Evolutionary conservation across 2,329 filamentous ascomycete species (phyloP), one percentile per base, ranked within the genome.

Genomic region (Microcyclospora pomicola): DNA sequence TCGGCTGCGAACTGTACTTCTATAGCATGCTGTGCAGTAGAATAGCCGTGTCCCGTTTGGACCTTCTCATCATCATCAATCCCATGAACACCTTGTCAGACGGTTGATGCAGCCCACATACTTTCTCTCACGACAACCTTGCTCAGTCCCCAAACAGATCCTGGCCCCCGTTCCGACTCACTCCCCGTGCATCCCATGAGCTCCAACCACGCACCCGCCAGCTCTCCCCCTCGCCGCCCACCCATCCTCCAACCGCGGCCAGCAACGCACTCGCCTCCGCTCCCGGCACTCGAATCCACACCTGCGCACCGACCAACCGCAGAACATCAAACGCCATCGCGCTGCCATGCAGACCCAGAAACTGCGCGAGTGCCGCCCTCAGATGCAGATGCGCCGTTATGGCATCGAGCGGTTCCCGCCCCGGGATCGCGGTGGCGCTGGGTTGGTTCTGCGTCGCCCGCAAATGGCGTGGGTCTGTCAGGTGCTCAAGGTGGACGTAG

Each of bases 241-340:
- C 61, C 72, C 77, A 85, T 1, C 77, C 75, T 3, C 77, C 75
- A 11, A 82, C 60, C 2, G 77, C 80, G 0, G 75, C 78, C 0
- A 76, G 64, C 38, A 85, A 72, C 1, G 69, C 65, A 1, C 62
- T 64, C 6, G 77, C 59, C 48, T 84, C 77, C 40, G 70, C 66
- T 5, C 68, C 62, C 5, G 79, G 77, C 7, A 83, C 56, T 13
- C 81, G 67, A 35, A 85, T 56, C 77, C 79, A 83, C 39, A 72
- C 72, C 34, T 74, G 65, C 5, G 52, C 49, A 1, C 62, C 66
- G 2, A 72, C 60, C 0, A 77, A 62, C 48, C 77, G 74, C 27
- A 88, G 67, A 14, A 87, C 73, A 52, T 88, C 83, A 39, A 86
- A 54, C 1, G 77, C 63, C 3, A 87, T 76, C 9, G 73, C 75